These are phyloP conservation scores for Paraphaeosphaeria sporulosa DNA, from an alignment of 2,329 filamentous ascomycete genomes.

Conservation along the genomic window DNA sequence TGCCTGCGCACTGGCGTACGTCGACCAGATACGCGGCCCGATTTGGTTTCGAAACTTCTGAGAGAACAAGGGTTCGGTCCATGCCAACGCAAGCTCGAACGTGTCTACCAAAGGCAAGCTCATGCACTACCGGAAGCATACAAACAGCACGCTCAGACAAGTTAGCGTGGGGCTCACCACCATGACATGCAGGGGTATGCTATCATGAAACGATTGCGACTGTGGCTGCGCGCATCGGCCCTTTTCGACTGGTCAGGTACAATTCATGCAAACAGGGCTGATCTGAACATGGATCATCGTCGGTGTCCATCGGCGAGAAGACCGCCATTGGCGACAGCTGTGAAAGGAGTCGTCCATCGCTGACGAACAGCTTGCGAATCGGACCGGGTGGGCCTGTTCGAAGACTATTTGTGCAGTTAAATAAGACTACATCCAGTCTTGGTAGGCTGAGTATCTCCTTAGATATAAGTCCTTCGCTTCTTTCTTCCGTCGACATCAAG, in stretches of 20 bases:
- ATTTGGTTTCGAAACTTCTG: not conserved
- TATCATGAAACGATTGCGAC: not conserved
- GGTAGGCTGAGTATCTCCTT: not conserved
- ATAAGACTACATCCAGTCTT: conserved; percentile 11
- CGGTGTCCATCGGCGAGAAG: not conserved
- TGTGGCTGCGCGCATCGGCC: conserved; percentile 4
- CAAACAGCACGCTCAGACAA: not conserved
- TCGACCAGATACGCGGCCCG: not conserved
- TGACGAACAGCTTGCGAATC: conserved; percentile 22
- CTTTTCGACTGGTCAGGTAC: not conserved
- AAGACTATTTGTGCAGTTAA: not conserved
- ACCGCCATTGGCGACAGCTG: not conserved
- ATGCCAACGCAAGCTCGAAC: not conserved
- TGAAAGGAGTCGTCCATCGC: not conserved
- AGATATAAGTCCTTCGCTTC: not conserved
- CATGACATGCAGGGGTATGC: not conserved
- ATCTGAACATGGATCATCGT: not conserved
- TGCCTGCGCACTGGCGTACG: not conserved
- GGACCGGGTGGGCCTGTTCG: conserved; percentile 1
- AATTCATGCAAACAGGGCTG: not conserved
- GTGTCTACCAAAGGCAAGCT: not conserved
- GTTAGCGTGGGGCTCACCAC: not conserved
- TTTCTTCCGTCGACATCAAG: not conserved
- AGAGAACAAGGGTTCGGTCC: not conserved
- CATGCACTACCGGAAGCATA: not conserved